Percentiles rank a stretch among this genome's conserved stretches.
Conservation (phyloP, 352 stramenopile species). For the Globisporangium viniferum region DNA sequence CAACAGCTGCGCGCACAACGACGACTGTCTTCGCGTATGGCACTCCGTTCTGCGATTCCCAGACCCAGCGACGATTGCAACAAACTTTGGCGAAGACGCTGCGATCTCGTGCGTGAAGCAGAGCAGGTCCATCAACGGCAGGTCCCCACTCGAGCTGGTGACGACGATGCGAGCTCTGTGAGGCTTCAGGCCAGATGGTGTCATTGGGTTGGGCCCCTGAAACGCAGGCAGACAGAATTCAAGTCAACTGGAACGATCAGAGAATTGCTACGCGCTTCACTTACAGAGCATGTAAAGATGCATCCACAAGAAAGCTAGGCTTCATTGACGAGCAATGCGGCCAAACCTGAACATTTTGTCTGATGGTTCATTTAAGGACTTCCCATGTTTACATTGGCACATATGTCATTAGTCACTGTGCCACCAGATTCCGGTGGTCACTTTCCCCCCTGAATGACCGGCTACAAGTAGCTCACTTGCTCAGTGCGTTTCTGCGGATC, state of each 20-base stretch:
- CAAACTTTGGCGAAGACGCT: background rate
- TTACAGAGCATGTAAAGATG: background rate
- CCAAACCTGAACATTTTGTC: background rate
- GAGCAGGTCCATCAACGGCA: background rate
- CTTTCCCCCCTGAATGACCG: background rate
- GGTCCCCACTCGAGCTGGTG: background rate
- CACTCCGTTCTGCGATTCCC: background rate
- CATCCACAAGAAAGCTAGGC: too few species aligned
- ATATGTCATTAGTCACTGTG: background rate
- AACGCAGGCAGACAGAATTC: too few species aligned
- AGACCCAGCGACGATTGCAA: background rate
- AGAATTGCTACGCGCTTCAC: background rate
- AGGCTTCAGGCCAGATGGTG: too few species aligned
- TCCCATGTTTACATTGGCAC: too few species aligned
- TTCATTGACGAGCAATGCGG: too few species aligned
- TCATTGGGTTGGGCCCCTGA: too few species aligned
- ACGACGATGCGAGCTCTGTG: background rate
- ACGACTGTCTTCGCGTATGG: background rate
- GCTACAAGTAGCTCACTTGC: background rate
- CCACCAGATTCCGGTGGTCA: slow-evolving; percentile 4
- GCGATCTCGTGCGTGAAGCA: slow-evolving; percentile 1
- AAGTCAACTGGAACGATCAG: too few species aligned
- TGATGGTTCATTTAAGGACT: background rate
- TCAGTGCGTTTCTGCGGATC: too few species aligned
- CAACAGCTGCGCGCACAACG: background rate